Evolutionary conservation across 345 rosid species (phyloP), one percentile per base, ranked within the genome.

Genomic region (Acer campestre): DNA sequence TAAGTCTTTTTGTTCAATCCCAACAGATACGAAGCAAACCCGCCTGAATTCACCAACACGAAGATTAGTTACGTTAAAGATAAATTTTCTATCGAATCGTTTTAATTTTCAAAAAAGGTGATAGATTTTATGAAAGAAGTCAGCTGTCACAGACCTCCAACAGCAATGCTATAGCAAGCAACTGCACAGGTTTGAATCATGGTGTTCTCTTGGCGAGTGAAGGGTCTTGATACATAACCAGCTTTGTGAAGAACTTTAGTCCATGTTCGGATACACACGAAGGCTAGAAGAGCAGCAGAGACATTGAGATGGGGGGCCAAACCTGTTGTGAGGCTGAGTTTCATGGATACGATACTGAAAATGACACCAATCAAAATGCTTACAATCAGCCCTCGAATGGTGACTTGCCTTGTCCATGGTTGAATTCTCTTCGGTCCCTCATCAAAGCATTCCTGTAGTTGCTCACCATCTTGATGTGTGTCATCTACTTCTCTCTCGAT

Each of bases 141-240:
- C 46, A 42, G 10, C 31, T 29, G 31, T 7, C 1, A 42, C 82
- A 75, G 40, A 94, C 98, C 98, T 93, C 98, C 98, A 17, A 92
- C 86, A 2, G 98, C 80, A 66, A 93, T 89, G 89, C 98, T 94
- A 51, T 89, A 95, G 80, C 98, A 95, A 59, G 98, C 98, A 77
- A 90, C 98, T 2, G 94, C 95, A 80, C 98, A 93, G 14, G 98
- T 95, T 79, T 95, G 98, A 63, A 93, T 95, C 95, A 95, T 93
- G 4, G 95, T 92, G 71, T 95, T 95, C 84, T 95, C 98, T 84
- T 95, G 98, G 49, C 91, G 81, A 2, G 97, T 95, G 81, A 95
- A 95, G 8, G 98, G 98, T 46, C 85, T 90, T 0, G 91, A 27
- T 2, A 85, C 82, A 67, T 75, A 88, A 20, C 98, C 98, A 27